phyloP scores from a whole-genome alignment of 768 basidiomycete species.

The Lactifluus volemus region DNA sequence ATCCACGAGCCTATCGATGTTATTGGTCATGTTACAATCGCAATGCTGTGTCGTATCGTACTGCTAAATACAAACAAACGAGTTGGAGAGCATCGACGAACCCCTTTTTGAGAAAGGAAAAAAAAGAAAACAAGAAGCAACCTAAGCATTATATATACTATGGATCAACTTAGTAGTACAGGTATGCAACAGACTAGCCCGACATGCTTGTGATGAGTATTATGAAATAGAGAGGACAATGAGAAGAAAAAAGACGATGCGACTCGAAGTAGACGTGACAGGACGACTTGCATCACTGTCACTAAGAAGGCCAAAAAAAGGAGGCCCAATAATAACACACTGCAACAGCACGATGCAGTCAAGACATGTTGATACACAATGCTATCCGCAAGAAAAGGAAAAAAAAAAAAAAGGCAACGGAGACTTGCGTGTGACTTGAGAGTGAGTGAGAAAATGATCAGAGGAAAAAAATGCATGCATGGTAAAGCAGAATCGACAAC shows the following conservation, averaged over 20 bases:
- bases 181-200: slow-evolving; percentile 20
- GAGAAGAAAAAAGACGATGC: not conserved
- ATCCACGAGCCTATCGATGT: too few relatives aligned
- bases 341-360: slow-evolving; percentile 8
- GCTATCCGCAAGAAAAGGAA: slow-evolving; percentile 9
- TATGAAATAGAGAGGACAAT: slow-evolving; percentile 3
- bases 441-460: not conserved
- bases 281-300: not conserved
- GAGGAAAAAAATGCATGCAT: not conserved
- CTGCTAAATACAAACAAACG: not conserved
- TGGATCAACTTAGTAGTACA: slow-evolving; percentile 19
- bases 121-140: not conserved
- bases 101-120: not conserved
- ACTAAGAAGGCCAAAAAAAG: not conserved
- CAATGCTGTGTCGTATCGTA: not conserved
- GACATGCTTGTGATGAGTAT: slow-evolving; percentile 18
- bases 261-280: not conserved
- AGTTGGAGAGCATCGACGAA: not conserved
- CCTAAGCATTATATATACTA: slow-evolving; percentile 19
- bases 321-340: not conserved
- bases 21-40: not conserved
- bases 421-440: slow-evolving; percentile 1
- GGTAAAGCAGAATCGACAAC: not conserved
- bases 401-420: not conserved
- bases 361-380: slow-evolving; percentile 15